Base-by-base conservation (phyloP, 331 rosid species). In the Cydonia oblonga region DNA sequence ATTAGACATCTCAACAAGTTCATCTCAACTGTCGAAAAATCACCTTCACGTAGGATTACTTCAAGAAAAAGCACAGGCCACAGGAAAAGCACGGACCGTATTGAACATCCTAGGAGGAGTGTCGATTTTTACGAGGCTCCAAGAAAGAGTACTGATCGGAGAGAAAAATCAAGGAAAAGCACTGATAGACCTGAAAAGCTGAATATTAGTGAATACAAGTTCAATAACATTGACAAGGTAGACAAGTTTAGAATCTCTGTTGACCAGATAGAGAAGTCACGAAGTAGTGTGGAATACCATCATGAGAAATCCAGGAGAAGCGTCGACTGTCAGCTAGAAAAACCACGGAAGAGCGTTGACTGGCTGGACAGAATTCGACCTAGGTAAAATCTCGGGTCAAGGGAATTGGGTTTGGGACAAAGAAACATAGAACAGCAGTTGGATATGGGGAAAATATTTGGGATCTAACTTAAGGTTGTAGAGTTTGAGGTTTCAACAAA, bases 1-100 rank as follows among this genome's bases (percentile, higher is more conserved):
- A 88, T 90, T 32, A 83, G 90, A 84, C 98, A 92, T 86, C 88
- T 88, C 70, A 90, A 90, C 88, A 92, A 92, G 86, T 92, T 92
- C 71, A 78, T 92, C 72, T 78, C 84, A 58, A 88, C 93, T 2
- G 89, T 92, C 1, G 98, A 92, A 86, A 92, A 90, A 80, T 87
- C 96, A 76, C 93, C 89, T 28, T 84, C 93, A 5, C 96, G 88
- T 67, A 78, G 90, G 69, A n/a, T n/a, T 93, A 77, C 84, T 70
- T 86, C 87, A 23, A 84, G 98, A 79, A 82, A 92, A 85, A 90
- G 93, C 88, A 88, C 90, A 1, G 98, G 88, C 78, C 93, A 90
- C n/a, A 84, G 98, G 80, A 82, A 92, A 85, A 90, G 93, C 88
- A 88, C 90, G 1, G 98, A 90, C 78, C 93, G 79, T 86, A n/a